phyloP scores from a whole-genome alignment of 2,329 filamentous ascomycete species.

The Calonectria henricotiae region DNA sequence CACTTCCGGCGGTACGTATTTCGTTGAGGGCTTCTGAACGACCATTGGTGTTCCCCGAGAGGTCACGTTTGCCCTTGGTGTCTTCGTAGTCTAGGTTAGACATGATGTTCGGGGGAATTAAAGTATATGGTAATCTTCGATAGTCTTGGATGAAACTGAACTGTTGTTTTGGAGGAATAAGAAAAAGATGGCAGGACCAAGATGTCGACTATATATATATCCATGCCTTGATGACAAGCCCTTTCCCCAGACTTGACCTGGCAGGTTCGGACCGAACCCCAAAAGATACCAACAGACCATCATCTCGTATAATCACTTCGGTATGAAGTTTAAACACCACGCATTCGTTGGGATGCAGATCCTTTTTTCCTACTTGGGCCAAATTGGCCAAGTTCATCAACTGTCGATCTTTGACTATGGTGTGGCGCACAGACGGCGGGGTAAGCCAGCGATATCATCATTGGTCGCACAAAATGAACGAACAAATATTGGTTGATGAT shows the following conservation, averaged over 20 bases:
- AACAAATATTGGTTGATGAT: no score
- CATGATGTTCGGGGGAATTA: neutral
- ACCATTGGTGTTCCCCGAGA: neutral
- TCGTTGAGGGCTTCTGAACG: neutral
- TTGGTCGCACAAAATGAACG: neutral
- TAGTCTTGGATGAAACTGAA: no score
- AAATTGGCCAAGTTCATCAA: conserved; percentile 12
- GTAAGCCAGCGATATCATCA: neutral
- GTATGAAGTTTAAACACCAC: conserved; percentile 1
- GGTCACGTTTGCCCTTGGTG: conserved; percentile 8
- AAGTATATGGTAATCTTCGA: no score
- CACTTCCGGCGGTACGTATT: conserved; percentile 2
- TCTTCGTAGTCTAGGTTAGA: neutral
- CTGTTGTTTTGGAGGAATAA: neutral
- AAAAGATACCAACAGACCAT: neutral
- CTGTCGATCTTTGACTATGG: neutral
- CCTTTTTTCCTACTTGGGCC: neutral
- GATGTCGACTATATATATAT: conserved; percentile 5
- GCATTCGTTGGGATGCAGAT: neutral
- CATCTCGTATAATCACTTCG: neutral
- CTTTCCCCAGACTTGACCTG: neutral
- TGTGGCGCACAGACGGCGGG: conserved; percentile 21
- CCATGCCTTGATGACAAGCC: neutral
- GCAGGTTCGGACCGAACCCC: neutral
- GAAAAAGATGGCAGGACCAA: no score